Percentiles rank a stretch among this genome's conserved stretches.
phyloP scores from a whole-genome alignment of 352 stramenopile species.

The Aphanomyces stellatus region DNA sequence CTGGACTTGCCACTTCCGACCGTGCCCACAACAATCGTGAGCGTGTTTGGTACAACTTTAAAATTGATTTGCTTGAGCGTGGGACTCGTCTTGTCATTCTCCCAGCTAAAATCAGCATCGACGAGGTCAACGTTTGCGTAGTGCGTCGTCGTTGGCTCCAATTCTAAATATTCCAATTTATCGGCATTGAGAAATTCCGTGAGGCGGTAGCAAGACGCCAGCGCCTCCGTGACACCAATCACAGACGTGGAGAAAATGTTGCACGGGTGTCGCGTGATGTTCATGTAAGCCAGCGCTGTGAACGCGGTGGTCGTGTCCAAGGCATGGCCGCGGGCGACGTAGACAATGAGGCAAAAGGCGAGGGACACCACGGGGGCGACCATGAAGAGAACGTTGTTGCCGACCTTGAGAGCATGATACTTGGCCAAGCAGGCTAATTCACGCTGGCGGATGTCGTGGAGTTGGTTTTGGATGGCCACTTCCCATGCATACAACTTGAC shows the following conservation, averaged over 20 bases:
- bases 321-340: conserved; percentile 45
- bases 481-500: conserved; percentile 88
- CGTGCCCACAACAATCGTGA: conserved; percentile 90
- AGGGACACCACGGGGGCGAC: conserved; percentile 38
- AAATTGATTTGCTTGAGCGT: conserved; percentile 53
- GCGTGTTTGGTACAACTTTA: conserved; percentile 43
- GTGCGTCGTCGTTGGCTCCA: conserved; percentile 8
- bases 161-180: conserved; percentile 22
- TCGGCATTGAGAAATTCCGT: conserved; percentile 32
- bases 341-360: conserved; percentile 35
- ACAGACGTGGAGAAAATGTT: conserved; percentile 40
- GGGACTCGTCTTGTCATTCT: conserved; percentile 21
- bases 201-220: conserved; percentile 33
- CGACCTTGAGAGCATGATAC: conserved; percentile 47
- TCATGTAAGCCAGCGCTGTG: conserved; percentile 43
- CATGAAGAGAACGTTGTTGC: conserved; percentile 46
- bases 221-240: conserved; percentile 33
- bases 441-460: conserved; percentile 30
- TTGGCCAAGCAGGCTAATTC: conserved; percentile 37
- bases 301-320: conserved; percentile 45
- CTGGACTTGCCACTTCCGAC: conserved; percentile 94
- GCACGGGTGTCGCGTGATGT: conserved; percentile 41
- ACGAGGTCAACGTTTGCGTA: conserved; percentile 26
- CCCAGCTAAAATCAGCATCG: conserved; percentile 28
- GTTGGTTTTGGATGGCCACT: conserved; percentile 26